Conservation (phyloP, 371 early-diverging fungal species). For the Circinella minor region DNA sequence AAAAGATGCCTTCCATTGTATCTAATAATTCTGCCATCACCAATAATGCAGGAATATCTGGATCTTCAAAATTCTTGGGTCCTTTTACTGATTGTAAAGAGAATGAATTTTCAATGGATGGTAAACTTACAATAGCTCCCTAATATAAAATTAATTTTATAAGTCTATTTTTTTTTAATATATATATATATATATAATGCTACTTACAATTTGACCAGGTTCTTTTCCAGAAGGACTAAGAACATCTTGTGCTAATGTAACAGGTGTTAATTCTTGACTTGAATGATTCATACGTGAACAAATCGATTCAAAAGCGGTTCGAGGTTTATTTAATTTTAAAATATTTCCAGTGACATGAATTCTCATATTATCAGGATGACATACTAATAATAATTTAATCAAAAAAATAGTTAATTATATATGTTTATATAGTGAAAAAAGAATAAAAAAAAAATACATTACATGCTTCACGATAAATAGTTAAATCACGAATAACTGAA, state of each 20-base stretch:
- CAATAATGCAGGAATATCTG: slow-evolving; percentile 62
- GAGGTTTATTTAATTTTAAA: slow-evolving; percentile 51
- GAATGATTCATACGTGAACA: slow-evolving; percentile 18
- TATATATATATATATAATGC: not conserved
- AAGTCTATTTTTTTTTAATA: too few relatives aligned
- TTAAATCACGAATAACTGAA: slow-evolving; percentile 52
- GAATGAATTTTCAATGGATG: slow-evolving; percentile 67
- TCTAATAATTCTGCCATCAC: slow-evolving; percentile 67
- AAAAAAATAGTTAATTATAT: too few relatives aligned
- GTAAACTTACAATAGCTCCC: slow-evolving; percentile 60
- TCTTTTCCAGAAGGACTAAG: slow-evolving; percentile 53
- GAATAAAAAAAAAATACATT: slow-evolving; percentile 19
- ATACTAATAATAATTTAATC: slow-evolving; percentile 36
- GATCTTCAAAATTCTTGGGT: slow-evolving; percentile 55
- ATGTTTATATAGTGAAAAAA: not conserved
- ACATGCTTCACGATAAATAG: slow-evolving; percentile 62
- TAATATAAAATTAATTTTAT: not conserved
- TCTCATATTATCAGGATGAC: slow-evolving; percentile 60
- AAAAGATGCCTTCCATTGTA: slow-evolving; percentile 69
- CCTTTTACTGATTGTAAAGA: slow-evolving; percentile 57
- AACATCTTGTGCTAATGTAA: slow-evolving; percentile 56
- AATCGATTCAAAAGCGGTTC: slow-evolving; percentile 50
- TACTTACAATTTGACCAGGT: slow-evolving; percentile 55
- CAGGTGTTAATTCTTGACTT: slow-evolving; percentile 33
- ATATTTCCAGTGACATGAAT: slow-evolving; percentile 69